phyloP scores from a whole-genome alignment of 2,329 filamentous ascomycete genomes.

The Alternaria hordeiaustralica region DNA sequence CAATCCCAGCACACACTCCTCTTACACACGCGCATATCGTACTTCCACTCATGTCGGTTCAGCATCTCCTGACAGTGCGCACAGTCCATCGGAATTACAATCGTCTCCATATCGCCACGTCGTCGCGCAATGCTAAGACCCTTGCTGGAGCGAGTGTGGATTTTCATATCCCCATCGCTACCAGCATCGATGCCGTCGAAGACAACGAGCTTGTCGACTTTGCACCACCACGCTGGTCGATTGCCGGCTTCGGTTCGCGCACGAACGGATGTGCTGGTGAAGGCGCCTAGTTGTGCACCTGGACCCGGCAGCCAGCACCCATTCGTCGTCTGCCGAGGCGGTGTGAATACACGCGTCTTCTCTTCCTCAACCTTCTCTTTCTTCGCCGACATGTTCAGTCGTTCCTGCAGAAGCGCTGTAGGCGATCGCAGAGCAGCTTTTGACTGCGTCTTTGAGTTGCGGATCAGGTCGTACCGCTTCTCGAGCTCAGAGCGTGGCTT shows the following conservation, averaged over 20 bases:
- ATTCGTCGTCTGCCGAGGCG: constrained; percentile 31
- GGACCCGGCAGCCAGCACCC: constrained; percentile 42
- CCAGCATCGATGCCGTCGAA: constrained; percentile 36
- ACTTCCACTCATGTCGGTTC: constrained; percentile 43
- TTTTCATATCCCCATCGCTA: constrained; percentile 17
- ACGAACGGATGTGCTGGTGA: constrained; percentile 36
- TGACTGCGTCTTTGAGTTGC: constrained; percentile 38
- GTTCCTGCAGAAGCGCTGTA: constrained; percentile 39
- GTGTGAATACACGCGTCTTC: constrained; percentile 33
- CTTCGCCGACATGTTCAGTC: constrained; percentile 33
- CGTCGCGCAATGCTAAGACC: constrained; percentile 40
- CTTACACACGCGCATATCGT: constrained; percentile 42
- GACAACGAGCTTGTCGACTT: constrained; percentile 42
- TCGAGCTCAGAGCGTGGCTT: constrained; percentile 43
- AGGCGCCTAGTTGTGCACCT: constrained; percentile 23
- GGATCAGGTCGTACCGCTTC: constrained; percentile 37
- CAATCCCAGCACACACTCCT: constrained; percentile 45
- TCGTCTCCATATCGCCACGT: constrained; percentile 36
- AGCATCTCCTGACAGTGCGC: constrained; percentile 44
- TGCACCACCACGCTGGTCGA: constrained; percentile 46
- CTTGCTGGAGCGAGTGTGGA: constrained; percentile 38
- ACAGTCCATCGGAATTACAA: constrained; percentile 42
- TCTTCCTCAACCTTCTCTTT: constrained; percentile 26
- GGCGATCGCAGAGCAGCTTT: constrained; percentile 42
- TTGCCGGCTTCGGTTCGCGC: constrained; percentile 30